These are phyloP conservation scores for Paramyrothecium sp. DNA, from an alignment of 2,329 filamentous ascomycete genomes.

Conservation along the genomic window DNA sequence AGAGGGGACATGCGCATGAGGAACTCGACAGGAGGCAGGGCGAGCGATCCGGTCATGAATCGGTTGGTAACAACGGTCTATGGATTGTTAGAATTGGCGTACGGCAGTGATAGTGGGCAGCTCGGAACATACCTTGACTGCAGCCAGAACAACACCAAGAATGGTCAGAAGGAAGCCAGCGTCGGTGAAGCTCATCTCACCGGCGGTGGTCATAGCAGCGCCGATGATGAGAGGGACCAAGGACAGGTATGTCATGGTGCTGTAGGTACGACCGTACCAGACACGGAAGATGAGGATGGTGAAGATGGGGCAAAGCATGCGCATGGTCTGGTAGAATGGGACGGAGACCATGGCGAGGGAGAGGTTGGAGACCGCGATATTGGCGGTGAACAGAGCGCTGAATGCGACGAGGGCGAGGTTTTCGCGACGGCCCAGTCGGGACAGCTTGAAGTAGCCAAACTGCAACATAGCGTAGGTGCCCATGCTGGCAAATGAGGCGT, in stretches of 20 bases:
- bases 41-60: conserved; percentile 60
- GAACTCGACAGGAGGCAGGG: conserved; percentile 57
- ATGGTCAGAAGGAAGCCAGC: conserved; percentile 55
- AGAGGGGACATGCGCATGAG: conserved; percentile 63
- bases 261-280: conserved; percentile 54
- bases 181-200: conserved; percentile 62
- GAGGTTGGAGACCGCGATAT: conserved; percentile 63
- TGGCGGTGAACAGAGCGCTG: conserved; percentile 60
- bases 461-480: conserved; percentile 54
- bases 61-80: conserved; percentile 62
- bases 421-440: conserved; percentile 49
- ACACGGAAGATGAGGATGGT: conserved; percentile 60
- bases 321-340: conserved; percentile 65
- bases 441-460: conserved; percentile 50
- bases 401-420: conserved; percentile 56
- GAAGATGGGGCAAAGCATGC: conserved; percentile 60
- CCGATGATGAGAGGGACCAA: conserved; percentile 60
- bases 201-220: conserved; percentile 57
- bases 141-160: conserved; percentile 52
- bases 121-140: conserved; percentile 45
- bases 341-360: conserved; percentile 62
- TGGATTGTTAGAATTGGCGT: neutral
- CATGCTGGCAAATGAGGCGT: conserved; percentile 55
- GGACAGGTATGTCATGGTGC: conserved; percentile 55
- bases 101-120: neutral